phyloP scores from a whole-genome alignment of 1,284 basidiomycete genomes.

The Cryptococcus sp. region DNA sequence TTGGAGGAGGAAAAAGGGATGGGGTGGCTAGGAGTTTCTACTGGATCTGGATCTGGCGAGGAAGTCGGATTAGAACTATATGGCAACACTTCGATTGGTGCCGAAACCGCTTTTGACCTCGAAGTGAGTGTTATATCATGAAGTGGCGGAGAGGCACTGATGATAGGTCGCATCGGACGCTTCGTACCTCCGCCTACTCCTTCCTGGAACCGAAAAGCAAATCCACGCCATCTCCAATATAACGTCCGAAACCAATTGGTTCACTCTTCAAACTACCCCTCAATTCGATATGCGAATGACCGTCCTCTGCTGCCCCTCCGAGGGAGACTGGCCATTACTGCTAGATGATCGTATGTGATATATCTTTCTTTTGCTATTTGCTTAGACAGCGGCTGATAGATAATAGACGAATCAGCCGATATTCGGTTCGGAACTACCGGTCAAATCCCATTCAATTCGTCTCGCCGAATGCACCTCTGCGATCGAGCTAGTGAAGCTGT shows the following conservation, averaged over 20 bases:
- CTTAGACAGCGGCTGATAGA: too few relatives aligned
- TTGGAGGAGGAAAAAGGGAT: constrained; percentile 39
- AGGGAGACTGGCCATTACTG: constrained; percentile 46
- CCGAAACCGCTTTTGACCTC: constrained; percentile 30
- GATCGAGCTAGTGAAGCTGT: constrained; percentile 30
- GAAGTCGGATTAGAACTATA: constrained; percentile 29
- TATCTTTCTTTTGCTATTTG: too few relatives aligned
- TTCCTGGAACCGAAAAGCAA: constrained; percentile 29
- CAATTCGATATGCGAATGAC: constrained; percentile 41
- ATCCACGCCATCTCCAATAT: constrained; percentile 20
- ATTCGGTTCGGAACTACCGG: constrained; percentile 40
- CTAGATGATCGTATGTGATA: constrained; percentile 40
- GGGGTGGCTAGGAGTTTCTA: constrained; percentile 33
- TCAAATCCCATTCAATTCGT: constrained; percentile 44
- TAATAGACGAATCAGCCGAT: constrained; percentile 41
- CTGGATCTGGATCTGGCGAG: constrained; percentile 10
- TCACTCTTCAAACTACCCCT: constrained; percentile 17
- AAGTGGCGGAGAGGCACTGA: neutral
- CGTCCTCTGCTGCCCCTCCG: constrained; percentile 43
- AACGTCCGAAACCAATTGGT: constrained; percentile 21
- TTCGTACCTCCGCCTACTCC: constrained; percentile 31
- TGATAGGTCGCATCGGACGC: constrained; percentile 28
- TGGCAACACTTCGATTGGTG: constrained; percentile 11
- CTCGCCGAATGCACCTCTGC: constrained; percentile 36
- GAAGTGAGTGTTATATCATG: constrained; percentile 21